phyloP scores from a whole-genome alignment of 257 asterid genomes.

The Rhazya stricta region DNA sequence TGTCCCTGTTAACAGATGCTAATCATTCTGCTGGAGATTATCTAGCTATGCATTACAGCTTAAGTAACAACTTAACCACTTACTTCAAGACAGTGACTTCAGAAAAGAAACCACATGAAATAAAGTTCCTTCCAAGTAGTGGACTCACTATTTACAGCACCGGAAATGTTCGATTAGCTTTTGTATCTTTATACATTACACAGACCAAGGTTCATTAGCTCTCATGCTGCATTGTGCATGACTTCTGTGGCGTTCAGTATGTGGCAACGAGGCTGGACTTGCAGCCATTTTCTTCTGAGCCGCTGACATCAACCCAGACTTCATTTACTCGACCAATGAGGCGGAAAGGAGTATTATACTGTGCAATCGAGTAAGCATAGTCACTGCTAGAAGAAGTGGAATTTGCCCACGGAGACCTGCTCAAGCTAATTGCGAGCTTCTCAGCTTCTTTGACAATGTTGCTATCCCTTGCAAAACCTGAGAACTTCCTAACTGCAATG shows the following conservation, averaged over 20 bases:
- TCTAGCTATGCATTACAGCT: neutral
- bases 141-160: neutral
- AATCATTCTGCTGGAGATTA: neutral
- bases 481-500: conserved; percentile 70
- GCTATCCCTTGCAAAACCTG: conserved; percentile 72
- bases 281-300: conserved; percentile 48
- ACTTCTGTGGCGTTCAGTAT: conserved; percentile 20
- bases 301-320: conserved; percentile 79
- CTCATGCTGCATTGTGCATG: neutral
- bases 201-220: neutral
- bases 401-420: conserved; percentile 65
- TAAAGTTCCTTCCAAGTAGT: conserved; percentile 1
- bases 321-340: conserved; percentile 59
- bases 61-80: neutral
- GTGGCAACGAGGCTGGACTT: conserved; percentile 35
- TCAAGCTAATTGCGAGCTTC: conserved; percentile 62
- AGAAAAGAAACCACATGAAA: neutral
- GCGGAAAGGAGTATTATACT: conserved; percentile 63
- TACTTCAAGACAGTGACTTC: neutral
- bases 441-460: conserved; percentile 78
- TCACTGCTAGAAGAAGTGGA: conserved; percentile 38
- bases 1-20: neutral
- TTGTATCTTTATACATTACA: neutral
- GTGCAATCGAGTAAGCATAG: conserved; percentile 72
- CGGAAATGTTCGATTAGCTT: neutral